Base-by-base conservation (phyloP, 2,329 filamentous ascomycete species). In the Epichloe brachyelytri region DNA sequence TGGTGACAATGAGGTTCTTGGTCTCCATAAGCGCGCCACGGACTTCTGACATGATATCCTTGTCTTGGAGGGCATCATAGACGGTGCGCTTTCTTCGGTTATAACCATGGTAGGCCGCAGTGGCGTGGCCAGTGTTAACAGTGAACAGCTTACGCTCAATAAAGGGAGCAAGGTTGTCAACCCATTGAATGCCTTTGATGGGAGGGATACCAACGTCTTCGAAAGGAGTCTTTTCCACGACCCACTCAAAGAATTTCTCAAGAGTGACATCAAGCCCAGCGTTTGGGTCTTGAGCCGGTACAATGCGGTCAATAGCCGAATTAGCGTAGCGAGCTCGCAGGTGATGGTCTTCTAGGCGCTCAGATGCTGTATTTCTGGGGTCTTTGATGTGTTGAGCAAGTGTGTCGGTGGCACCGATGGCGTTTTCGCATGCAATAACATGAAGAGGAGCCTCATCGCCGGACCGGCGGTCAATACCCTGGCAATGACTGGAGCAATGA, bases 121-220 rank as follows among this genome's bases (percentile, higher is more conserved):
- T 95, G 54, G 93, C 93, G 67, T 98, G 93, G 51, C 89, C 86
- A 20, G 93, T 98, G 80, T 98, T 98, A 78, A 98, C 91, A 20
- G 93, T 98, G 78, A 90, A 98, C 57, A 98, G 83, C 80, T 98
- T 98, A 70, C 93, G 90, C 82, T 98, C 93, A 63, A 98, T 97
- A 74, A 91, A 98, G 52, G 93, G 93, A 65, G 83, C 79, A 33
- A 98, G 81, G 71, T 97, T 78, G 57, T 88, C 82, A 53, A 97
- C 93, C 82, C 88, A 96, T 73, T 95, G 86, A 66, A 97, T 84
- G 54, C 90, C 91, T 58, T 93, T 70, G 63, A 98, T 91, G 17
- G 79, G 71, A 5, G 89, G 90, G 17, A 68, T 65, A 34, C 68
- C 68, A 55, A 78, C 72, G 56, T 83, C 79, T 57, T 83, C 77